Evolutionary conservation across 2,329 filamentous ascomycete species (phyloP), one percentile per base, ranked within the genome.

Genomic region (Lasiodiplodia citricola): DNA sequence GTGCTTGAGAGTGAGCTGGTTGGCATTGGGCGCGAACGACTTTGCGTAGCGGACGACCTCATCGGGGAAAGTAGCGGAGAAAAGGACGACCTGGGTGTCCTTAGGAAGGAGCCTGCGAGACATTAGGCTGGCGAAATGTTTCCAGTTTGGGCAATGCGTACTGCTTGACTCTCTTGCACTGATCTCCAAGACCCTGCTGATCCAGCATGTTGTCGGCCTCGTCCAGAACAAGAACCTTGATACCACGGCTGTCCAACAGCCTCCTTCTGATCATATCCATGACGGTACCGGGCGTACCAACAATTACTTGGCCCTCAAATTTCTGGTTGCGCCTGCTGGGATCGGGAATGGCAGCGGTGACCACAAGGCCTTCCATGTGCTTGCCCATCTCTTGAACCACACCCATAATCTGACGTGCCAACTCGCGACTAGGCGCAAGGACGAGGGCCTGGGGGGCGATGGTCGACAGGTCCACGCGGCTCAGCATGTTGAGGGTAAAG

Each of bases 181-280:
- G 96, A 69, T 98, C 96, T 65, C 96, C 96, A 67, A 99, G 86
- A 64, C 96, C 95, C 81, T 97, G 93, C 81, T 95, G 91, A 77
- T 98, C 96, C 70, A 99, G 84, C 96, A 99, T 99, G 83, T 97
- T 98, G 83, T 99, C 96, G 68, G 96, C 96, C 83, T 99, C 96
- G 76, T 99, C 96, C 66, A 99, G 87, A 68, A 97, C 95, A 70
- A 99, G 87, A 10, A 97, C 87, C 79, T 90, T 92, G 73, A 99
- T 85, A 69, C 89, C 82, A 21, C 86, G 88, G 0, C 89, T 81
- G 73, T 97, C 88, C 72, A 99, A 87, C 76, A 92, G 87, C 72
- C 89, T 87, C 74, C 90, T 89, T 75, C 91, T 90, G 75, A 97
- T 91, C 74, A 96, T 86, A 76, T 98, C 96, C 84, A 92, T 91